Base-by-base conservation (phyloP, 352 stramenopile species). In the Vaucheria bursata region DNA sequence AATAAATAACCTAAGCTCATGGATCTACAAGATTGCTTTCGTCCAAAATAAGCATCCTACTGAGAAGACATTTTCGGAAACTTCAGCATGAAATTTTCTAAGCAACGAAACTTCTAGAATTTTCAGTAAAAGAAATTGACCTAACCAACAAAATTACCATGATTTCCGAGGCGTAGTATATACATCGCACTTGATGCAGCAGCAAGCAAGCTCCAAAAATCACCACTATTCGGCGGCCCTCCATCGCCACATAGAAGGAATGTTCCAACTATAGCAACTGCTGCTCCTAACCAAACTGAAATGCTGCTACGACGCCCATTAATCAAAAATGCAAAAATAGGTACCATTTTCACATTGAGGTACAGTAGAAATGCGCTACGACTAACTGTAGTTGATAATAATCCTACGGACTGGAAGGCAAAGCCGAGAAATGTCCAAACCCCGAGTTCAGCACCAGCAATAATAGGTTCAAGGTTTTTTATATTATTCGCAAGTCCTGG, bases 301-400 rank as follows among this genome's bases (percentile, higher is more conserved):
- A 53, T 64, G 18, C 73, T 52, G 36, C 78, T 77, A 25, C 74
- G 76, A 65, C 78, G 59, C 12, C 69, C 75, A 18, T 77, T 50
- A 18, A 85, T 52, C 59, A 79, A 8, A n/a, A 81, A 85, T 25
- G 81, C 73, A 36, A 85, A 84, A 36, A 84, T 78, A 31, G 81
- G 81, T 45, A 85, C 81, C n/a, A 85, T 52, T 71, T 85, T 85
- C 3, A 85, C 81, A 71, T 85, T 85, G 35, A 85, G 73, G 37
- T 85, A 85, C 35, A 85, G 77, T 25, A 85, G 36, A 29, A 85
- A 85, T 4, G 73, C 79, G 59, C 81, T 85, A n/a, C 81, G 79
- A 37, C 77, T 82, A 36, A 12, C 35, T 5, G 64, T 36, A 59
- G 81, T 85, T 69, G 53, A 78, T 18, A 67, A 71, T 40, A 85